Evolutionary conservation across 2,329 filamentous ascomycete species (phyloP).

Genomic region (Exophiala viscosa): DNA sequence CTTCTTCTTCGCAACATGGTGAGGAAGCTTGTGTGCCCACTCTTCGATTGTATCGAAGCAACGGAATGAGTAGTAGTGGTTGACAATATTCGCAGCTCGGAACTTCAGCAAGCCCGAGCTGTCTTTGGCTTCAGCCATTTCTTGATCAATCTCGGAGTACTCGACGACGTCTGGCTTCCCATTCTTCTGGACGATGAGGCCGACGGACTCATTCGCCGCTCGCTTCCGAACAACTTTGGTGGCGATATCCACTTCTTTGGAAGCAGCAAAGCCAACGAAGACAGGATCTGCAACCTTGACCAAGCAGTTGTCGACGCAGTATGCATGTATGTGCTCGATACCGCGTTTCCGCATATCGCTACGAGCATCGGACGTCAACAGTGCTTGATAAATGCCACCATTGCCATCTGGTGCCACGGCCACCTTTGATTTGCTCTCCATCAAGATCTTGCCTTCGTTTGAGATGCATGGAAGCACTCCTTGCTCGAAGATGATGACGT

Average conservation of each 20-base stretch:
- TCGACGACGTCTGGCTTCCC: slow-evolving; percentile 96
- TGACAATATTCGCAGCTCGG: slow-evolving; percentile 98
- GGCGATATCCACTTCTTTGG: slow-evolving; percentile 86
- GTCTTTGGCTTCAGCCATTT: slow-evolving; percentile 85
- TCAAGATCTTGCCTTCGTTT: slow-evolving; percentile 93
- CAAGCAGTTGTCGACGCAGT: slow-evolving; percentile 99
- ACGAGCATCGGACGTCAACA: slow-evolving; percentile 74
- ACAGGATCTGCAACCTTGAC: slow-evolving; percentile 96
- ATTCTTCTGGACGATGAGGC: slow-evolving; percentile 90
- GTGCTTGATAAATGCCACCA: slow-evolving; percentile 90
- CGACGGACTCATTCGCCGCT: slow-evolving; percentile 91
- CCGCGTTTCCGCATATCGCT: slow-evolving; percentile 84
- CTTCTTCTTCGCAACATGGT: slow-evolving; percentile 98
- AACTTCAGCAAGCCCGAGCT: slow-evolving; percentile 83
- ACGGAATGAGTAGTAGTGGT: slow-evolving; percentile 96
- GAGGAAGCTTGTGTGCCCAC: slow-evolving; percentile 81
- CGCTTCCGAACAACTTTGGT: slow-evolving; percentile 99
- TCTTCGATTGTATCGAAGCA: slow-evolving; percentile 88
- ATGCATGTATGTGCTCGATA: slow-evolving; percentile 91
- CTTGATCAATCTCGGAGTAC: slow-evolving; percentile 92
- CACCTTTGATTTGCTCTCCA: slow-evolving; percentile 84
- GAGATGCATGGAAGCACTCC: slow-evolving; percentile 95
- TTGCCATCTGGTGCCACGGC: slow-evolving; percentile 97
- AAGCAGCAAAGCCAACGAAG: slow-evolving; percentile 89
- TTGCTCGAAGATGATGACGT: slow-evolving; percentile 93